Percentiles rank a stretch among this genome's conserved stretches.
Conservation (phyloP, 2,329 filamentous ascomycete genomes). For the Podosphaera xanthii region DNA sequence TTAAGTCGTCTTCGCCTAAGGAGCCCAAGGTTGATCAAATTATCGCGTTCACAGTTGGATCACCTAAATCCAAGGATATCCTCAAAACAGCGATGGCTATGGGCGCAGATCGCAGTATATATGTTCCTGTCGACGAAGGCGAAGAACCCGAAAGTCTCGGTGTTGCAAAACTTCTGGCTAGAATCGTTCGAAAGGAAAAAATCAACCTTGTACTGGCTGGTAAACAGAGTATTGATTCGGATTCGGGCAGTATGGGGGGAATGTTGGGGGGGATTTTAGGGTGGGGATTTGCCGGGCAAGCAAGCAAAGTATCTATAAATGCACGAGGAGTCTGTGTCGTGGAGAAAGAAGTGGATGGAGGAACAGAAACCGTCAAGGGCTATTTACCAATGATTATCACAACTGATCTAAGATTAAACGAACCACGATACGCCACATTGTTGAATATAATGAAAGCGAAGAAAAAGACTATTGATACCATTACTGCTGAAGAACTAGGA, state of each 20-base stretch:
- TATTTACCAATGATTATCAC: constrained; percentile 86
- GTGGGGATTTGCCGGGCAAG: constrained; percentile 91
- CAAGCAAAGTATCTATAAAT: constrained; percentile 56
- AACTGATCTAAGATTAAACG: constrained; percentile 81
- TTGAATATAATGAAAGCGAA: constrained; percentile 99
- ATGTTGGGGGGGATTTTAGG: constrained; percentile 85
- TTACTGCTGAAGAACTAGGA: constrained; percentile 61
- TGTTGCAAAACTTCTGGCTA: constrained; percentile 75
- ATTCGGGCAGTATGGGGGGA: constrained; percentile 86
- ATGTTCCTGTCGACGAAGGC: constrained; percentile 58
- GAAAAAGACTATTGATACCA: constrained; percentile 97
- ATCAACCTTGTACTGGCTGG: constrained; percentile 83
- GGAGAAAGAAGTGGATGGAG: constrained; percentile 83
- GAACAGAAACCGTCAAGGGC: constrained; percentile 68
- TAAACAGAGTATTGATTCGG: constrained; percentile 97
- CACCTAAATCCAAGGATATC: constrained; percentile 66
- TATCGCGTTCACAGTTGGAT: constrained; percentile 69
- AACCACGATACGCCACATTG: constrained; percentile 82
- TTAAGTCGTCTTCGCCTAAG: background rate
- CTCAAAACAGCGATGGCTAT: constrained; percentile 96
- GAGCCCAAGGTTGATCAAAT: constrained; percentile 52
- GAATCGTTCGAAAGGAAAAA: constrained; percentile 61
- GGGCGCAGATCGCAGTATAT: constrained; percentile 81
- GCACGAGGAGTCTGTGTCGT: constrained; percentile 47
- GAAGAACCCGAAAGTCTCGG: constrained; percentile 66